Evolutionary conservation across 768 basidiomycete species (phyloP).

Genomic region (Rhodotorula graminis): DNA sequence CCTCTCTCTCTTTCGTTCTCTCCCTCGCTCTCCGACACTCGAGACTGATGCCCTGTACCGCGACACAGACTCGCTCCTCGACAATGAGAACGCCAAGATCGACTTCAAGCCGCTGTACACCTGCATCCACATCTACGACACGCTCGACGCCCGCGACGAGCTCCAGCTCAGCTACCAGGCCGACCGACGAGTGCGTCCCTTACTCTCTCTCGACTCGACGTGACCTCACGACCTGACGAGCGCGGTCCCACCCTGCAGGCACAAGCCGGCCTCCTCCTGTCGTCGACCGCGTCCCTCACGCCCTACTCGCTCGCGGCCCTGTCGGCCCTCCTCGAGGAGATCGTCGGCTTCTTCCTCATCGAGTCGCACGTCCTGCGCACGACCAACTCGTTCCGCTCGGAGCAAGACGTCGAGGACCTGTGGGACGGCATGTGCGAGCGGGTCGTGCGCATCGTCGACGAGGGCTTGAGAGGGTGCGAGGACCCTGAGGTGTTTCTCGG

Average conservation of each 20-base stretch:
- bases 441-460: slow-evolving; percentile 67
- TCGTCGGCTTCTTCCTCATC: slow-evolving; percentile 95
- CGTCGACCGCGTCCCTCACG: slow-evolving; percentile 46
- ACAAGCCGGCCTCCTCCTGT: slow-evolving; percentile 93
- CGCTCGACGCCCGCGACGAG: slow-evolving; percentile 83
- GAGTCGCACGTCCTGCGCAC: slow-evolving; percentile 87
- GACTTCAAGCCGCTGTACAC: slow-evolving; percentile 94
- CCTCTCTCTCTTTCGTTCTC: not conserved
- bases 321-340: slow-evolving; percentile 76
- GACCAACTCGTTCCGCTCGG: slow-evolving; percentile 76
- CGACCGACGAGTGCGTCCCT: slow-evolving; percentile 71
- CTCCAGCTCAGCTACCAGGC: slow-evolving; percentile 88
- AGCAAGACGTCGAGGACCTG: slow-evolving; percentile 84
- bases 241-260: slow-evolving; percentile 55
- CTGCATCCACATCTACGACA: slow-evolving; percentile 92
- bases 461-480: slow-evolving; percentile 65
- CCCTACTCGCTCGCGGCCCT: slow-evolving; percentile 53
- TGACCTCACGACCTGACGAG: not conserved
- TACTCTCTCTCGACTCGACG: not conserved
- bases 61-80: slow-evolving; percentile 72
- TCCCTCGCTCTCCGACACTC: not conserved
- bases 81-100: slow-evolving; percentile 78
- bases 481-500: slow-evolving; percentile 75
- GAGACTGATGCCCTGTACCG: not conserved
- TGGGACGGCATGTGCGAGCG: slow-evolving; percentile 81